A percentile compares a stretch with the other conserved stretches of the same genome.
Conservation (phyloP, 208 protist genomes). For the Pavlovales sp. region DNA sequence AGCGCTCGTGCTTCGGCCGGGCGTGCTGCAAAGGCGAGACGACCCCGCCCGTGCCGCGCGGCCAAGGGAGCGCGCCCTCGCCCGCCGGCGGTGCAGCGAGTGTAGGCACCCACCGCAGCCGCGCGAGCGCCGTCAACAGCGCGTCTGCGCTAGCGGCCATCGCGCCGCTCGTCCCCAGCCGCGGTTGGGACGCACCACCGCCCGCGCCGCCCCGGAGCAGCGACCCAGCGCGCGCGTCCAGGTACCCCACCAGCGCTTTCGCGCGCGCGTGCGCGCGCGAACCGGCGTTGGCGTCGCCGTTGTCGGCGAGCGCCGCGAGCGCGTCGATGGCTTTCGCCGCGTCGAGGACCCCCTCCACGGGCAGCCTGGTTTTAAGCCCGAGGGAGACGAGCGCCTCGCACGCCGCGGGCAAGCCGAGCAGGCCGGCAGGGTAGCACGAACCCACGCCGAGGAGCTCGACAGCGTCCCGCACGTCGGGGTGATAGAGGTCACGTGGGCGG, state of each 20-base stretch:
- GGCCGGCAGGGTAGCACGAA: neutral
- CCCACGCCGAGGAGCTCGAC: neutral
- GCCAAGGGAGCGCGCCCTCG: neutral
- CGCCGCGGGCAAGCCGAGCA: neutral
- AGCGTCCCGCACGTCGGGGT: slow-evolving; percentile 2
- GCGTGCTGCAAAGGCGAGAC: neutral
- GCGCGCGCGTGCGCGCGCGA: neutral
- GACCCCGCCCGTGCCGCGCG: neutral
- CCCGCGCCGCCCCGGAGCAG: neutral
- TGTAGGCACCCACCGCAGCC: neutral
- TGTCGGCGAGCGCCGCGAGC: neutral
- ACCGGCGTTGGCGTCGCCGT: neutral
- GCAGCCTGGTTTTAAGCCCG: neutral
- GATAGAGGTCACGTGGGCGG: slow-evolving; percentile 1
- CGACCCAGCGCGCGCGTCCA: neutral
- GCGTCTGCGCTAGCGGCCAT: neutral
- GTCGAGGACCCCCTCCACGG: neutral
- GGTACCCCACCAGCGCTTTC: neutral
- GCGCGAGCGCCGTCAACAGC: neutral
- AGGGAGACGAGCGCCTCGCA: neutral
- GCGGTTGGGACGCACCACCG: neutral
- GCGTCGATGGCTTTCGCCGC: neutral
- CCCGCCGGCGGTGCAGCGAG: neutral
- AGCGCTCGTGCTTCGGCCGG: neutral
- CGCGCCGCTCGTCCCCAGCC: neutral